Base-by-base conservation (phyloP, 164 flowering plant genomes). In the Kalanchoe fedtschenkoi region DNA sequence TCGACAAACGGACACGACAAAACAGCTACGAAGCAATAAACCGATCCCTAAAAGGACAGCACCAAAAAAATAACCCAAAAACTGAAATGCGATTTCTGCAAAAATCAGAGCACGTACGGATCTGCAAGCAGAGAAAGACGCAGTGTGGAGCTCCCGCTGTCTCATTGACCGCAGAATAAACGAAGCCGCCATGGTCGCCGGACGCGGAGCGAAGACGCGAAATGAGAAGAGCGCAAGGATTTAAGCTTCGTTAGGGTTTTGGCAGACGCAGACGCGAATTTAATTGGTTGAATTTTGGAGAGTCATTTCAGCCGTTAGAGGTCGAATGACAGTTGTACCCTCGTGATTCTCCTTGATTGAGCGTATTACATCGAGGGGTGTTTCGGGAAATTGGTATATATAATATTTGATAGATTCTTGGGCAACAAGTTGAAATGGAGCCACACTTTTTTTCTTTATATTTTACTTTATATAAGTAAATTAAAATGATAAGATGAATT, bases 171-270 rank as follows among this genome's bases (percentile, higher is more conserved):
- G 66, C 14, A 69, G 70, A 13, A 73, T 65, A 13, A 66, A 34
- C 30, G 74, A 58, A 26, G 71, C 64, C n/a, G 77, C 74, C 77
- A 74, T 74, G 55, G 30, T 17, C 34, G 19, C 5, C 1, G 11
- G 39, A 37, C 15, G 21, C 10, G 6, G 4, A 11, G 54, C 10
- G 3, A 16, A 8, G 3, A 5, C 16, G 24, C 42, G 61, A 34
- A 16, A 8, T 21, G 61, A 17, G 1, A 6, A 24, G 16, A 30
- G 34, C 19, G 17, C 37, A 19, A 37, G 42, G 61, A 38, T 41
- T 26, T 41, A 38, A 26, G 42, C 17, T 3, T 58, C 13, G 7
- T 62, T 46, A 33, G 65, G 65, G 19, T 33, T 33, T 46, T 62
- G 21, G 33, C n/a, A 39, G 19, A 38, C 6, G 29, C 42, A 32